Evolutionary conservation across 352 stramenopile genomes (phyloP), one percentile per base, ranked within the genome.

Genomic region (Phytophthora niederhauseri): DNA sequence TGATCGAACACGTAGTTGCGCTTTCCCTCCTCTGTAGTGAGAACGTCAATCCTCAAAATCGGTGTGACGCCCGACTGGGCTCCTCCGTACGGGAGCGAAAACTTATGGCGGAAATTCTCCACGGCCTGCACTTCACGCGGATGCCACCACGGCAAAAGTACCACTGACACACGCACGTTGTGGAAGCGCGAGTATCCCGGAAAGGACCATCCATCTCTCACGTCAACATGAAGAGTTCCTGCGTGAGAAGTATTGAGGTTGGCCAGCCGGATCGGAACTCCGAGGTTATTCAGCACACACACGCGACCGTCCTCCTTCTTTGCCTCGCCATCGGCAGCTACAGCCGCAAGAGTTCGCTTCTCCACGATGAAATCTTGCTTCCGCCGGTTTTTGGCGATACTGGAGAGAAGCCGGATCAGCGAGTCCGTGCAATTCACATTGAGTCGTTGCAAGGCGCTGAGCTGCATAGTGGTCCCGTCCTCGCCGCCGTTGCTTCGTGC

Each of bases 361-460:
- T 95, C 87, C 9, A 89, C 72, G 58, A 84, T 85, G 24, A 91
- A 79, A 17, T 93, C 81, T 61, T 93, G 87, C 41, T 89, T 92
- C 3, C 76, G 78, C 6, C 87, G 77, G 20, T 92, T 95, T 55
- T 90, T 91, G 1, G 81, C 81, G 24, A 97, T 89, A 51, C 85
- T 94, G 1, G 81, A 86, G n/a, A 95, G 61, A 57, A 97, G 66
- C 2, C 89, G 81, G 56, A 95, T 85, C 1, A 97, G 72, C 28
- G 89, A 90, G 49, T 97, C 84, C 2, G 89, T 97, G 53, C 92
- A 88, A 46, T 97, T 97, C 3, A 97, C 75, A 68, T 97, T 97
- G 22, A 97, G 65, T 38, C 89, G 85, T 43, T 97, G 82, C 64
- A 94, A 87, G 2, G 89, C 88, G 49, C 80, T 95, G n/a, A 97